A percentile compares a stretch with the other conserved stretches of the same genome.
Conservation (phyloP, 805 yeast genomes). For the Zygosaccharomyces siamensis region DNA sequence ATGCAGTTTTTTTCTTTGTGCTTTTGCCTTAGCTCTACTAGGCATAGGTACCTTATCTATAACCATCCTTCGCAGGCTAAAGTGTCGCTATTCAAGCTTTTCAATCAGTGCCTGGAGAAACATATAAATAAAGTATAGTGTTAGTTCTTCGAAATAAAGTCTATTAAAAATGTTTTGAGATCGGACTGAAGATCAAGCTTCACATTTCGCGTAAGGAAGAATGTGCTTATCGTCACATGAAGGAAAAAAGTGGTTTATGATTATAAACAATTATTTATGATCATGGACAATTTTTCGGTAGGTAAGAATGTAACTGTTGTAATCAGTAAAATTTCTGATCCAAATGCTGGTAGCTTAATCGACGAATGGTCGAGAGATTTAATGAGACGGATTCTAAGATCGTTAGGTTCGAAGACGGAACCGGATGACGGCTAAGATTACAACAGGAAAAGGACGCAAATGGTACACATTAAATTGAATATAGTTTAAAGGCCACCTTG, state of each 20-base stretch:
- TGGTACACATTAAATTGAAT: background rate
- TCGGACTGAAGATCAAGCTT: slow-evolving; percentile 3
- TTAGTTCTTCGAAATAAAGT: background rate
- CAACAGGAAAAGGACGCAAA: background rate
- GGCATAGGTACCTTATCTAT: slow-evolving; percentile 18
- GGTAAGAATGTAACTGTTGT: background rate
- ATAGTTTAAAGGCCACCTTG: background rate
- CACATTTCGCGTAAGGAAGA: slow-evolving; percentile 4
- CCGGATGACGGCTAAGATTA: background rate
- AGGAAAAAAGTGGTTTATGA: background rate
- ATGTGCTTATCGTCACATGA: background rate
- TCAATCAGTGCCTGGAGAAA: background rate
- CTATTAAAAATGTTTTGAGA: background rate
- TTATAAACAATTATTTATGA: background rate
- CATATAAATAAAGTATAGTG: background rate
- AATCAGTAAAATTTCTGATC: background rate
- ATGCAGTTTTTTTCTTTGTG: slow-evolving; percentile 27
- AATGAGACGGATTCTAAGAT: background rate
- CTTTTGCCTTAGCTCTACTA: slow-evolving; percentile 22
- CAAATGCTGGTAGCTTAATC: background rate
- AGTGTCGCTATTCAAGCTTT: background rate
- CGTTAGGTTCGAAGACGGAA: background rate
- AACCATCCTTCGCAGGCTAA: background rate
- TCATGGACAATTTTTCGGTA: background rate
- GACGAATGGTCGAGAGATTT: background rate